These are phyloP conservation scores for Saccharomycopsis phalli DNA, from an alignment of 1,139 yeast species.

Conservation along the genomic window DNA sequence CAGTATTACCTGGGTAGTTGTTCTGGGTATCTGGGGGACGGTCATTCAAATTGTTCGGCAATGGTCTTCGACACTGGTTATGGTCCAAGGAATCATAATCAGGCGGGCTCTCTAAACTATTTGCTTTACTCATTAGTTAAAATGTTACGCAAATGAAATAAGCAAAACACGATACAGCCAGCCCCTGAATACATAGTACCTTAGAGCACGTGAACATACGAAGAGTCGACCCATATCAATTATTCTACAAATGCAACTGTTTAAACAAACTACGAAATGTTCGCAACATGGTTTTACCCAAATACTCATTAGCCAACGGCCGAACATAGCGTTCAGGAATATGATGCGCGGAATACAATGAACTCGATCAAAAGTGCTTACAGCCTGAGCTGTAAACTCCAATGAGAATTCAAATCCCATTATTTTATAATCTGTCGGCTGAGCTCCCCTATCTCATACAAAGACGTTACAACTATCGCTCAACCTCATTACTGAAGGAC, in stretches of 20 bases:
- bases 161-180: no score
- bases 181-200: no score
- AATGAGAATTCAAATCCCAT: constrained; percentile 50
- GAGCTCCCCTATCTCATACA: constrained; percentile 48
- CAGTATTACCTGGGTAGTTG: no score
- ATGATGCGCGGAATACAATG: constrained; percentile 46
- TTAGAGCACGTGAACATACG: no score
- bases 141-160: no score
- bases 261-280: constrained; percentile 34
- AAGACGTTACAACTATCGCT: constrained; percentile 7
- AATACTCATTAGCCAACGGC: constrained; percentile 74
- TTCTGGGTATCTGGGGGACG: no score
- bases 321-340: constrained; percentile 88
- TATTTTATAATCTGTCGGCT: constrained; percentile 58
- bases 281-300: constrained; percentile 91
- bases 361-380: constrained; percentile 23
- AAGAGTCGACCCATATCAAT: no score
- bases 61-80: no score
- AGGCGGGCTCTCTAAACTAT: no score
- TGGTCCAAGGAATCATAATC: no score
- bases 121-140: no score
- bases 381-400: neutral
- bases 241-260: neutral
- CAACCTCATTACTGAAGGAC: constrained; percentile 18
- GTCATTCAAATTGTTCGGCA: no score